Base-by-base conservation (phyloP, 2,329 filamentous ascomycete species). In the Nemania sp. region DNA sequence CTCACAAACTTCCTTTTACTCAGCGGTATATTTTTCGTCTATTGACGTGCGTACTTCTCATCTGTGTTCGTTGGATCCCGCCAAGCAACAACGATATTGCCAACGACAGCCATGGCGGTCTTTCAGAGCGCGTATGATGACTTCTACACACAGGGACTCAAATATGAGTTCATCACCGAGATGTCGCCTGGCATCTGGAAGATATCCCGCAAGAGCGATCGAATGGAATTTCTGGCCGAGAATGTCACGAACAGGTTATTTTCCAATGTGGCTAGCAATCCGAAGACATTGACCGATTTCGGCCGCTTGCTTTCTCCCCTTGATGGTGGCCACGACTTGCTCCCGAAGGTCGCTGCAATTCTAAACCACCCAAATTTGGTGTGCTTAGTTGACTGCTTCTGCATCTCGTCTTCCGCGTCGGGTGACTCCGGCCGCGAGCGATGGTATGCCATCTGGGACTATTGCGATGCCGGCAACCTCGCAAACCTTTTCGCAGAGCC, bases 341-440 rank as follows among this genome's bases (percentile, higher is more conserved):
- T 69, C 22, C 26, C 58, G 33, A 44, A 65, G 6, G 53, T 77
- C 47, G 57, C 64, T 14, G 64, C 67, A 40, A 60, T 81, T 23
- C 67, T 80, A 52, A 77, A 78, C 57, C 78, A 81, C 58, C 74
- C 78, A 55, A 80, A 81, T 61, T 64, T 81, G 17, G 64, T 81
- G 52, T 77, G 71, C 3, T 57, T 79, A 34, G 66, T 70, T 24
- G 74, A 75, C 41, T 66, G 66, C n/a, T 66, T 76, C 42, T 57
- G 56, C 7, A 31, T 64, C 9, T 62, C 61, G 42, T 57, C 56
- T 24, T 57, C 58, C 42, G 50, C 49, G 23, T 61, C 60, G 24
- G 60, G 55, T 12, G 58, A 52, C 7, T 37, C 51, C 6, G 36
- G 52, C 26, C 14, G 47, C 52, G 41, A 59, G 41, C 23, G 41